Base-by-base conservation (phyloP, 2,329 filamentous ascomycete species). In the Bipolaris sorokiniana region DNA sequence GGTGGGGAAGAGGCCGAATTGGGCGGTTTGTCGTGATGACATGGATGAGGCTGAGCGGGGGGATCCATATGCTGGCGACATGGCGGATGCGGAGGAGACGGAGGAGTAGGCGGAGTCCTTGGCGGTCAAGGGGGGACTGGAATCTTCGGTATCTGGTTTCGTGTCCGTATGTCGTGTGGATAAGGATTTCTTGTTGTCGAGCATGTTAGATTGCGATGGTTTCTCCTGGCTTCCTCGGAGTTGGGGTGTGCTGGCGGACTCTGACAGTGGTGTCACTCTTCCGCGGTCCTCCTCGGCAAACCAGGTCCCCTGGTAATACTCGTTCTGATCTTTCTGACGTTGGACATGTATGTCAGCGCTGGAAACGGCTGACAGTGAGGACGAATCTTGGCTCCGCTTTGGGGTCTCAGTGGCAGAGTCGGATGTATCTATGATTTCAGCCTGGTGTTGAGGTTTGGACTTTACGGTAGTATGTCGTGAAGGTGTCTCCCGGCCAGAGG, bases 71-170 rank as follows among this genome's bases (percentile, higher is more conserved):
- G 61, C 63, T 2, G 72, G 72, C 18, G 71, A 74, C 44, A 70
- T 65, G 45, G 66, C 67, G 5, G 74, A 76, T 26, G 67, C 69
- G 38, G 71, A 72, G 18, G 74, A 76, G 22, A 76, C 64, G 7
- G 75, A 77, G 46, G 74, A 76, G 57, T 77, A 77, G 5, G 75
- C 75, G 26, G 75, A 77, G 46, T 77, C 75, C 56, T 76, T 74
- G 26, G 71, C 72, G 5, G 72, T 73, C 55, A 69, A 60, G 5
- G 67, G 69, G n/a, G 73, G 72, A 54, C 71, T 76, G 46, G 59
- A 59, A 26, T 72, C 69, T 9, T 54, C 59, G 46, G 63, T 63
- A 23, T 61, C 48, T 48, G 51, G 33, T 51, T 63, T 59, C 26
- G 54, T 40, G 23, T 59, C 51, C 31, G 52, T 37, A 51, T 57